phyloP scores from a whole-genome alignment of 345 rosid genomes.

The Salix purpurea region DNA sequence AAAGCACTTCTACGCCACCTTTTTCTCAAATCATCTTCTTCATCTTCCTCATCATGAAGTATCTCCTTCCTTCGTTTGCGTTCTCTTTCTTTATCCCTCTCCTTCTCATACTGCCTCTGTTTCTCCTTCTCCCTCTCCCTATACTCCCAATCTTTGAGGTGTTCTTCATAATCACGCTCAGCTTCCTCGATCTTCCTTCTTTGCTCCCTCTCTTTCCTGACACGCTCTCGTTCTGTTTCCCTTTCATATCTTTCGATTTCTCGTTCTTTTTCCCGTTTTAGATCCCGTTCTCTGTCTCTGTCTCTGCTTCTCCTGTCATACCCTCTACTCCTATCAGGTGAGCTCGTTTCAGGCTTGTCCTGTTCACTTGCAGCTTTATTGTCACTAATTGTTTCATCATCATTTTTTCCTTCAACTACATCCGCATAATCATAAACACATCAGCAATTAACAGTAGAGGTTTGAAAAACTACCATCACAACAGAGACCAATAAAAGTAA shows the following conservation, averaged over 20 bases:
- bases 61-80: constrained; percentile 86
- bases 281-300: constrained; percentile 55
- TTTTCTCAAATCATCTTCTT: constrained; percentile 73
- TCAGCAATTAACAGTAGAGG: not conserved
- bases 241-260: constrained; percentile 85
- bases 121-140: constrained; percentile 92
- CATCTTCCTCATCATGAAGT: constrained; percentile 74
- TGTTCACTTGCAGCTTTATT: constrained; percentile 53
- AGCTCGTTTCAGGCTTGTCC: constrained; percentile 65
- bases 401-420: constrained; percentile 49
- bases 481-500: not conserved
- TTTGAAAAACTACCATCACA: not conserved
- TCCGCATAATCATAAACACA: constrained; percentile 34
- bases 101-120: constrained; percentile 88
- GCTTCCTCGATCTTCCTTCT: constrained; percentile 87
- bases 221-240: constrained; percentile 82
- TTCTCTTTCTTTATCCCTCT: constrained; percentile 85
- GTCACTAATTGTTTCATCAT: constrained; percentile 64
- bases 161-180: constrained; percentile 81
- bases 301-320: constrained; percentile 83
- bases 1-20: constrained; percentile 67
- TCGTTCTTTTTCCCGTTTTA: constrained; percentile 76
- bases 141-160: constrained; percentile 91
- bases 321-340: constrained; percentile 68
- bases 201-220: constrained; percentile 90